phyloP scores from a whole-genome alignment of 495 filamentous ascomycete species.

The Penicillium cataractarum region DNA sequence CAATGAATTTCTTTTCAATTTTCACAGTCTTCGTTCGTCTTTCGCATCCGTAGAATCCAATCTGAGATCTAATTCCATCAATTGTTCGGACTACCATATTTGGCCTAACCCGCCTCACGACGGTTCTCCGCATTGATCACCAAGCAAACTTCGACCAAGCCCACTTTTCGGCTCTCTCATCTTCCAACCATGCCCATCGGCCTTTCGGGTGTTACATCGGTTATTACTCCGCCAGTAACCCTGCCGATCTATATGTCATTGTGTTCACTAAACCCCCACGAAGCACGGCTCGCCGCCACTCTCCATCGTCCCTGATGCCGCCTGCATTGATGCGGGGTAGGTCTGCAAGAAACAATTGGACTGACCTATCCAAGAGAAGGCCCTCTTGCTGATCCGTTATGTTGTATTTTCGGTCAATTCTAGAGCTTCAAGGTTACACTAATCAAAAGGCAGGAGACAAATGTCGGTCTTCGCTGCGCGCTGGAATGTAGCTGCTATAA shows the following conservation, averaged over 20 bases:
- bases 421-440: slow-evolving; percentile 12
- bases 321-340: slow-evolving; percentile 18
- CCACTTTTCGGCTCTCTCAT: slow-evolving; percentile 10
- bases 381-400: neutral
- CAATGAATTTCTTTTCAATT: slow-evolving; percentile 19
- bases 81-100: neutral
- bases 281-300: neutral
- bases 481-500: slow-evolving; percentile 15
- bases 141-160: slow-evolving; percentile 13
- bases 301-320: neutral
- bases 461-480: slow-evolving; percentile 4
- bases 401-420: neutral
- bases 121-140: slow-evolving; percentile 12
- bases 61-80: neutral
- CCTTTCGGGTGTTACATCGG: slow-evolving; percentile 15
- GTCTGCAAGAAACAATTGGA: neutral
- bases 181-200: neutral
- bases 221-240: neutral
- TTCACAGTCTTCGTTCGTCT: neutral
- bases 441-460: neutral
- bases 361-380: neutral
- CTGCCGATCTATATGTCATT: slow-evolving; percentile 20
- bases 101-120: neutral
- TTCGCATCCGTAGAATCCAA: neutral
- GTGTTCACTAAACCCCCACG: slow-evolving; percentile 2